phyloP scores from a whole-genome alignment of 2,329 filamentous ascomycete species.

The Trichoderma harzianum region DNA sequence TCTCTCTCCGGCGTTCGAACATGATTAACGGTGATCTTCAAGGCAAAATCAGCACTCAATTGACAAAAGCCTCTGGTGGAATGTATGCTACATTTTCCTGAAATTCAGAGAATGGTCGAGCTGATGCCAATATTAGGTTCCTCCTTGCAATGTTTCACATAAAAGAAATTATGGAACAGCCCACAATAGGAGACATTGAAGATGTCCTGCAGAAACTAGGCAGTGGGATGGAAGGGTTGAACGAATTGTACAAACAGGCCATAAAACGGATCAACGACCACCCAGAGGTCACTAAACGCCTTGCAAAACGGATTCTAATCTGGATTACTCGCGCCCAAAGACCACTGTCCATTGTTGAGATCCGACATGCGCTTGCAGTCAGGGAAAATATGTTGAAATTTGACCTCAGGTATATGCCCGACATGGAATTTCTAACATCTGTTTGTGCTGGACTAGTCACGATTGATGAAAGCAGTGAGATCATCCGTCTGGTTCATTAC shows the following conservation, averaged over 20 bases:
- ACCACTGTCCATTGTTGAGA: constrained; percentile 33
- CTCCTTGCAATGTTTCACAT: not conserved
- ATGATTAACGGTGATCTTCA: not conserved
- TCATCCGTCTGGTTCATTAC: constrained; percentile 43
- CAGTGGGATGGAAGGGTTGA: constrained; percentile 24
- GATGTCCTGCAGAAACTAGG: not conserved
- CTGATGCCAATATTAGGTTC: not conserved
- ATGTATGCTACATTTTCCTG: not conserved
- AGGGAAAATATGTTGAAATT: constrained; percentile 21
- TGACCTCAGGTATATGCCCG: constrained; percentile 31
- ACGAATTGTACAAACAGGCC: constrained; percentile 39
- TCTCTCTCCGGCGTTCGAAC: not conserved
- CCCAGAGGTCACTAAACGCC: constrained; percentile 13
- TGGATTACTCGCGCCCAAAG: constrained; percentile 41
- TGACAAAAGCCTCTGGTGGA: not conserved
- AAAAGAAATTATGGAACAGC: not conserved
- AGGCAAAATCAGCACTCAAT: too few relatives aligned
- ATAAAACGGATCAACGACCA: constrained; percentile 43
- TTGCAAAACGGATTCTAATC: constrained; percentile 38
- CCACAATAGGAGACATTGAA: not conserved
- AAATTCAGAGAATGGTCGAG: not conserved
- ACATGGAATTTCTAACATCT: constrained; percentile 34
- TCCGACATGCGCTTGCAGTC: constrained; percentile 43
- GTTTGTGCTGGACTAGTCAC: constrained; percentile 42
- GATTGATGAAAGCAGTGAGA: constrained; percentile 36